Evolutionary conservation across 129 eudicot genomes (phyloP).

Genomic region (Flaveria ramosissima): DNA sequence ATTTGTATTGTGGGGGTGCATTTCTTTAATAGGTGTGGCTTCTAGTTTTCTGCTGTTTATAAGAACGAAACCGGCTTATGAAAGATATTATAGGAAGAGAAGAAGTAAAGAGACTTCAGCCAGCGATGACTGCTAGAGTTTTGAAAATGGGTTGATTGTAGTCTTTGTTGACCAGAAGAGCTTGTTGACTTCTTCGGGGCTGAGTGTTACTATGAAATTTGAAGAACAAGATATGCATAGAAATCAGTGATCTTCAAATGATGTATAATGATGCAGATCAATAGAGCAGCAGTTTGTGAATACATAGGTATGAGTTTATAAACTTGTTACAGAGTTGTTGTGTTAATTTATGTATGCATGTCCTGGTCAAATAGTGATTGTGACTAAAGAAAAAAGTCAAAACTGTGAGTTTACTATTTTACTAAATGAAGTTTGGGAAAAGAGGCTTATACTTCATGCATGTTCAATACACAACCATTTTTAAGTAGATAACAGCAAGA

Average conservation of each 20-base stretch:
- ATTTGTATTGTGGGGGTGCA: conserved; percentile 56
- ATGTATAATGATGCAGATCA: conserved; percentile 5
- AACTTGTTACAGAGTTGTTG: not conserved
- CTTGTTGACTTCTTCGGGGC: conserved; percentile 13
- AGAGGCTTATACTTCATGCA: not conserved
- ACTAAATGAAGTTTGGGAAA: not conserved
- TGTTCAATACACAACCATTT: no score
- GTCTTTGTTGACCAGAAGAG: conserved; percentile 2
- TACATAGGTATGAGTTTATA: conserved; percentile 13
- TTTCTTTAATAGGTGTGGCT: conserved; percentile 56
- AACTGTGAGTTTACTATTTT: not conserved
- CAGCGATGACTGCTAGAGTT: conserved; percentile 16
- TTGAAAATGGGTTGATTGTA: not conserved
- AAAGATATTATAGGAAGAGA: conserved; percentile 31
- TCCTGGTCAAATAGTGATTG: not conserved
- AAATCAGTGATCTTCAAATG: conserved; percentile 3
- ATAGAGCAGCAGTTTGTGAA: conserved; percentile 13
- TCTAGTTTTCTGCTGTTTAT: conserved; percentile 54
- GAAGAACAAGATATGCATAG: not conserved
- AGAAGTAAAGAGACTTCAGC: conserved; percentile 15
- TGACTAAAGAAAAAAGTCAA: conserved; percentile 1
- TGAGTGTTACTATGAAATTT: conserved; percentile 10
- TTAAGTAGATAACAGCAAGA: not conserved
- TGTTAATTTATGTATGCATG: conserved; percentile 18
- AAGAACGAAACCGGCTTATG: conserved; percentile 60